Base-by-base conservation (phyloP, 768 basidiomycete species). In the Strobilomyces echinocephalus region DNA sequence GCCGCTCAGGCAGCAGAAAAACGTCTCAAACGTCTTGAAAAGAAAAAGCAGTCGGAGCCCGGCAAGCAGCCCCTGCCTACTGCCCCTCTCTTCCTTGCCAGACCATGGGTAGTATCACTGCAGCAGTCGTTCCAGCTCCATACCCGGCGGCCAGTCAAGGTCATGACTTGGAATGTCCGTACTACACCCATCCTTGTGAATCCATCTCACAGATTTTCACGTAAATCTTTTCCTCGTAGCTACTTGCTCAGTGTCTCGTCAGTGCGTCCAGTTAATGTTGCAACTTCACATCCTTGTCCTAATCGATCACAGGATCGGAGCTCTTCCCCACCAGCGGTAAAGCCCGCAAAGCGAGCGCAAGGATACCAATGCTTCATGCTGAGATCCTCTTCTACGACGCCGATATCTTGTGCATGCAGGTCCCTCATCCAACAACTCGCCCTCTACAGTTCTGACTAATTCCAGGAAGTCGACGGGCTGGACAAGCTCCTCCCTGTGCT, bases 401-500 rank as follows among this genome's bases (percentile, higher is more conserved):
- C 2, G 90, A 95, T 68, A 79, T 97, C 24, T 69, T 93, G 41
- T 95, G 93, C 66, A 77, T 97, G 41, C 94, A 97, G 76, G 93
- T 87, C 66, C 55, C 72, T 63, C 28, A 28, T 49, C 16, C 21
- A 33, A 14, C 36, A 24, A 26, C 20, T 39, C 16, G 34, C 28
- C 21, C 40, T 33, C 11, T 41, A 42, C 39, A 8, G 41, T 42
- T 49, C 42, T 47, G 20, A 46, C 42, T 16, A 31, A 47, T 28
- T 20, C 26, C 65, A 97, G 91, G 94, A 97, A 76, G 91, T 93
- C 8, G 95, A 95, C 63, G 77, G 84, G 36, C 73, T 93, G 24
- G 83, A 87, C 34, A 85, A 82, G 59, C 74, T 95, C 18, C 68
- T 85, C 20, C 88, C 89, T 1, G 72, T 76, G 20, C 76, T 95